Conservation (phyloP, 352 stramenopile species). For the Globisporangium acanthophoron region DNA sequence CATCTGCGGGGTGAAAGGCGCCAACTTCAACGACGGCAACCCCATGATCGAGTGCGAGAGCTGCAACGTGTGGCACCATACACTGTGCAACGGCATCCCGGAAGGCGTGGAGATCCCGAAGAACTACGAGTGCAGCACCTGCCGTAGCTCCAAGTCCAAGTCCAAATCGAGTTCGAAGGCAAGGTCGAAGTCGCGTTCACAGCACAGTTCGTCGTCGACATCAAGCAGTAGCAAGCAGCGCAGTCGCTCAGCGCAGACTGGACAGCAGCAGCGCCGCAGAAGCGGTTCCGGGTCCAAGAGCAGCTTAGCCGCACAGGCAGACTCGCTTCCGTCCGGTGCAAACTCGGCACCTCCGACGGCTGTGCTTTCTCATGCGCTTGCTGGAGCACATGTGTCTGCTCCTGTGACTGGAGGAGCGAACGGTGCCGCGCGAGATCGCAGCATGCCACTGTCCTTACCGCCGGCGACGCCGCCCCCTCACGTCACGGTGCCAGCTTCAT, state of each 20-base stretch:
- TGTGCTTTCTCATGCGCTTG: background rate
- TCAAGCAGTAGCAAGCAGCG: slow-evolving; percentile 20
- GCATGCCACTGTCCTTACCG: slow-evolving; percentile 15
- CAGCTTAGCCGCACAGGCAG: background rate
- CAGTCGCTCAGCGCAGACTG: slow-evolving; percentile 4
- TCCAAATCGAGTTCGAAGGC: slow-evolving; percentile 3
- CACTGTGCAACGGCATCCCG: slow-evolving; percentile 48
- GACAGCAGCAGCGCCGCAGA: slow-evolving; percentile 3
- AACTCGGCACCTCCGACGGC: background rate
- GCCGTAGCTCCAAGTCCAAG: slow-evolving; percentile 7
- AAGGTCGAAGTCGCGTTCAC: background rate
- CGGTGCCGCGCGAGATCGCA: slow-evolving; percentile 3
- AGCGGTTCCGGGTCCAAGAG: slow-evolving; percentile 13
- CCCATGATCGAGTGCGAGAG: slow-evolving; percentile 49
- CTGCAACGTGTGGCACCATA: slow-evolving; percentile 67
- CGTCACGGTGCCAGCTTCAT: slow-evolving; percentile 3
- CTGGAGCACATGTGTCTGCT: background rate
- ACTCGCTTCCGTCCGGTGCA: background rate
- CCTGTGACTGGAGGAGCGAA: background rate
- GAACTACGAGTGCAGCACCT: slow-evolving; percentile 52
- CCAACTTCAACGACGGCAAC: slow-evolving; percentile 63
- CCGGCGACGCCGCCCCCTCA: slow-evolving; percentile 21
- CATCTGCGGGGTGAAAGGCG: slow-evolving; percentile 37
- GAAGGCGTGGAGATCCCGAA: slow-evolving; percentile 42
- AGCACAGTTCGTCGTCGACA: slow-evolving; percentile 1